Percentiles rank a stretch among this genome's conserved stretches.
Conservation (phyloP, 2,329 filamentous ascomycete genomes). For the Torrubiella hemipterigena region DNA sequence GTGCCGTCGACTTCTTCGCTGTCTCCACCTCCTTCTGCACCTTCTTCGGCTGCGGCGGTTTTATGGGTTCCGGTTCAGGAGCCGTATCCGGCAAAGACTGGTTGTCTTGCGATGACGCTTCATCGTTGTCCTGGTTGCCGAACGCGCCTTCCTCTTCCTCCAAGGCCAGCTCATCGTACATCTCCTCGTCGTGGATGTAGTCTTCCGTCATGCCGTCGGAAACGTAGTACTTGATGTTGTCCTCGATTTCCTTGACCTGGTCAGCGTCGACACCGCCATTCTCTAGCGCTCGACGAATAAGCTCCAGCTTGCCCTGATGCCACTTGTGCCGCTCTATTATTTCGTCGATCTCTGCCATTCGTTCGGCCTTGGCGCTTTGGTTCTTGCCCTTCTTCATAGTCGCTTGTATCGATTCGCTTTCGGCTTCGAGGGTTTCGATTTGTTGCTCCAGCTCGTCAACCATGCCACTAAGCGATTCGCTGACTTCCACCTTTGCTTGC, state of each 20-base stretch:
- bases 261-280: constrained; percentile 85
- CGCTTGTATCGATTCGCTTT: constrained; percentile 74
- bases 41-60: constrained; percentile 39
- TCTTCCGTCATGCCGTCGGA: constrained; percentile 80
- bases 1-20: constrained; percentile 65
- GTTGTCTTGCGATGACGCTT: constrained; percentile 86
- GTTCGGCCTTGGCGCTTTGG: constrained; percentile 69
- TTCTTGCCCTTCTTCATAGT: constrained; percentile 94
- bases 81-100: constrained; percentile 82
- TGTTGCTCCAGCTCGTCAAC: constrained; percentile 90
- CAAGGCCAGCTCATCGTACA: constrained; percentile 90
- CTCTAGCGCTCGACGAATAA: constrained; percentile 79
- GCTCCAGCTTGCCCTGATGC: constrained; percentile 86
- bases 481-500: constrained; percentile 80
- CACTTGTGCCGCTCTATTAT: constrained; percentile 90
- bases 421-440: constrained; percentile 85
- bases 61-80: constrained; percentile 43
- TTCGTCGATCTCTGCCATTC: constrained; percentile 74
- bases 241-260: constrained; percentile 78
- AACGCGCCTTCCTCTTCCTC: constrained; percentile 85
- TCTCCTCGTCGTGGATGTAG: constrained; percentile 84
- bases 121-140: constrained; percentile 68
- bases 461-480: constrained; percentile 75
- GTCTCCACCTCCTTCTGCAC: constrained; percentile 46
- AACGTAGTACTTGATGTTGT: constrained; percentile 91